Evolutionary conservation across 352 stramenopile species (phyloP).

Genomic region (Globisporangium irregulare): DNA sequence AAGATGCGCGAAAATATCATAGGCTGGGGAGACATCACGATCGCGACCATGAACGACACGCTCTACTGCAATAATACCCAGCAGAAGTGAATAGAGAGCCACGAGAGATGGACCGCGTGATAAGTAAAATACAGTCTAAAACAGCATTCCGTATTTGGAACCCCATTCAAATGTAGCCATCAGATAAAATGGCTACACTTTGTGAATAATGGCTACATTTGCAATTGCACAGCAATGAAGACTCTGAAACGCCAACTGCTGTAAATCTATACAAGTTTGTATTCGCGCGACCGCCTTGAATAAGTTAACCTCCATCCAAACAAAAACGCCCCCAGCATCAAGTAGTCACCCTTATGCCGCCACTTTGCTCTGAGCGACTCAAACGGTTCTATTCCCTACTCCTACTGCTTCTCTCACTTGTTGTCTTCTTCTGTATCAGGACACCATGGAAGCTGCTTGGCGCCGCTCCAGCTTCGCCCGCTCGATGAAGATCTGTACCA

Average conservation of each 20-base stretch:
- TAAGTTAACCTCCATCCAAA: conserved; percentile 12
- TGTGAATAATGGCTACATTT: not conserved
- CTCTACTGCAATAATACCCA: not conserved
- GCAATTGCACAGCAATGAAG: not conserved
- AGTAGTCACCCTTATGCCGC: not conserved
- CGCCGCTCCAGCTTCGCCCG: conserved; percentile 45
- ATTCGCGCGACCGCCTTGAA: conserved; percentile 13
- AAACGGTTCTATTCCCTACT: not conserved
- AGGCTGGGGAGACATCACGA: not conserved
- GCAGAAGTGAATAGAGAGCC: not conserved
- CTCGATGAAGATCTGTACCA: conserved; percentile 79
- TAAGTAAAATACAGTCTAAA: not conserved
- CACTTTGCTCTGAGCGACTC: not conserved
- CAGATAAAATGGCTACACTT: not conserved
- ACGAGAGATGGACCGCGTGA: not conserved
- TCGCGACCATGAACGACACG: not conserved
- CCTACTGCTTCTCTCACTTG: not conserved
- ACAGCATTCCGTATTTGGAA: not conserved
- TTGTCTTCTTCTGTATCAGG: conserved; percentile 3
- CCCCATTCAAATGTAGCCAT: not conserved
- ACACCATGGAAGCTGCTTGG: not conserved
- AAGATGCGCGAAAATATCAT: not conserved
- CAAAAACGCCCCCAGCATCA: not conserved
- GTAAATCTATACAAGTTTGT: conserved; percentile 10
- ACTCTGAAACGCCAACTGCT: not conserved